Percentiles rank a stretch among this genome's conserved stretches.
Conservation (phyloP, 495 filamentous ascomycete genomes). For the Parathielavia appendiculata region DNA sequence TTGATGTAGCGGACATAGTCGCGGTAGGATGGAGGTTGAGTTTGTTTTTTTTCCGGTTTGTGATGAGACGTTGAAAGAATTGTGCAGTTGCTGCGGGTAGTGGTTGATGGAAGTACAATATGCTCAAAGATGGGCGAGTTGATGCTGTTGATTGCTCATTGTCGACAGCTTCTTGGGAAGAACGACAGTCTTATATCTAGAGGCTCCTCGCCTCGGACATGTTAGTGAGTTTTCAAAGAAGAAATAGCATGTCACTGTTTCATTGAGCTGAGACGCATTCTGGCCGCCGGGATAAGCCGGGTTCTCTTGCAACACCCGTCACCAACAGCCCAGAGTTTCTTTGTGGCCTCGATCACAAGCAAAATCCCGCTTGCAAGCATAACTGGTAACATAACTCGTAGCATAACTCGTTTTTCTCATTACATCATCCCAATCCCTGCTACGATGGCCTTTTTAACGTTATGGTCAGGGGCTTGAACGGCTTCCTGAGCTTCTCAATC, state of each 20-base stretch:
- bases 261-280: not conserved
- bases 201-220: not conserved
- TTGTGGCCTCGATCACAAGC: not conserved
- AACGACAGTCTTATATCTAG: not conserved
- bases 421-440: slow-evolving; percentile 1
- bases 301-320: not conserved
- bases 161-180: not conserved
- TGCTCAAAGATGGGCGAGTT: not conserved
- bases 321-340: not conserved
- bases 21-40: not conserved
- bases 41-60: not conserved
- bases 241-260: not conserved
- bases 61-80: not conserved
- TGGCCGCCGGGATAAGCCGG: slow-evolving; percentile 6
- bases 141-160: not conserved
- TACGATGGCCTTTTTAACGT: slow-evolving; percentile 25
- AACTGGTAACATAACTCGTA: too few species aligned
- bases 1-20: too few species aligned
- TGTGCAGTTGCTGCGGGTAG: not conserved
- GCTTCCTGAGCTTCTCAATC: slow-evolving; percentile 41
- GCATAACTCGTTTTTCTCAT: not conserved
- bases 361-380: not conserved
- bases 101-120: not conserved
- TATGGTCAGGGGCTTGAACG: slow-evolving; percentile 47
- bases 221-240: not conserved